A percentile compares a stretch with the other conserved stretches of the same genome.
phyloP scores from a whole-genome alignment of 2,329 filamentous ascomycete species.

The Teratosphaeria destructans region DNA sequence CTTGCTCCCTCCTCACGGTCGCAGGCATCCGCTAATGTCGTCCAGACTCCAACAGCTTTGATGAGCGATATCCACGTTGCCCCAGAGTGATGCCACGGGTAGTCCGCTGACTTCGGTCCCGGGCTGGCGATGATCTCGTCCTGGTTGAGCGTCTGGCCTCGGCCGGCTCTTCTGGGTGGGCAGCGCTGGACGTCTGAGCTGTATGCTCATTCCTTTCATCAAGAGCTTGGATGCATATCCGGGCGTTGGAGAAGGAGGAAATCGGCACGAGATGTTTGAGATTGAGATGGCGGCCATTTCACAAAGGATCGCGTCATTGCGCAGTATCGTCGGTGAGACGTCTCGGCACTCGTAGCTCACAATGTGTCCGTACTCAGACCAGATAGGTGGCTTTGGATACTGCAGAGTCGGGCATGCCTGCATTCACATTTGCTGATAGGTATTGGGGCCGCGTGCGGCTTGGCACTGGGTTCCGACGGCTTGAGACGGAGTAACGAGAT shows the following conservation, averaged over 20 bases:
- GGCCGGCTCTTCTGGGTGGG: conserved; percentile 23
- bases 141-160: conserved; percentile 22
- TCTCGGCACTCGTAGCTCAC: too few species aligned
- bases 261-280: not conserved
- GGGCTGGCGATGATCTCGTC: conserved; percentile 26
- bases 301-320: too few species aligned
- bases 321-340: too few species aligned
- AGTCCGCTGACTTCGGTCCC: conserved; percentile 7
- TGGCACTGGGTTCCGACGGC: too few species aligned
- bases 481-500: too few species aligned
- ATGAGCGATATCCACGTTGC: conserved; percentile 24
- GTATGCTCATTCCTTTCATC: conserved; percentile 21
- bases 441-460: too few species aligned
- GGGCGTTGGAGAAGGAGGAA: conserved; percentile 5
- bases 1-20: not conserved
- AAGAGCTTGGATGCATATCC: conserved; percentile 14
- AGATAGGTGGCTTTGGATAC: too few species aligned
- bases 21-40: not conserved
- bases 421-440: too few species aligned
- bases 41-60: conserved; percentile 24
- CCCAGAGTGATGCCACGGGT: conserved; percentile 25
- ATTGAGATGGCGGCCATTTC: too few species aligned
- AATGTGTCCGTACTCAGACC: too few species aligned
- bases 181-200: conserved; percentile 26
- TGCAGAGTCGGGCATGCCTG: too few species aligned